Base-by-base conservation (phyloP, 2,329 filamentous ascomycete genomes). In the Aspergillus sergii region DNA sequence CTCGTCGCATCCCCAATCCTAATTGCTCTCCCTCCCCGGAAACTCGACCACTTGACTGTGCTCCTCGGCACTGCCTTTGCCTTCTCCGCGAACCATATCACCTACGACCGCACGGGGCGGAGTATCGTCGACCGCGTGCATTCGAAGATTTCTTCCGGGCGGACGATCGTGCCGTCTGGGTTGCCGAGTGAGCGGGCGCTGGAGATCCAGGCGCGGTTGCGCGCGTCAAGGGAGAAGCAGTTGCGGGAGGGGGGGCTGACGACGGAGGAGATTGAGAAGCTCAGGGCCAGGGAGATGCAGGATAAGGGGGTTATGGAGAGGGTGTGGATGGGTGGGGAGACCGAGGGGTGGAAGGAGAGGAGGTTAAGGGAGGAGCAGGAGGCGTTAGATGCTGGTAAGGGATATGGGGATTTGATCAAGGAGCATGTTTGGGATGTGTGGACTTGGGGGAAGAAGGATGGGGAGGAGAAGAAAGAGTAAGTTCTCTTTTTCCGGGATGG, bases 361-460 rank as follows among this genome's bases (percentile, higher is more conserved):
- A 68, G 80, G 59, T 60, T 80, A 55, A 64, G 69, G 46, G 79
- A 82, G 68, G 80, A 81, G 67, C 74, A 77, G 72, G 73, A 80
- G 71, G 79, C 79, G 39, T 65, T 82, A 62, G 71, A 73, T 57
- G 73, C 79, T 61, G 77, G 80, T 46, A 81, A 79, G 65, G 78
- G 79, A 2, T 82, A 82, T 72, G 74, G 78, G 0, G 77, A 79
- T 73, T 72, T 82, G 74, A 82, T 82, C 57, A 73, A 75, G 66
- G 78, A 81, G 63, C 77, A 82, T 75, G 76, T 82, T 51, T 80
- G 76, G 78, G 80, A 82, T 63, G 80, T 81, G 34, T 81, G 79
- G 79, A 80, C 75, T 64, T 76, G 73, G 74, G 74, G 75, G 41
- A 73, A 74, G 64, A 72, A 71, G 58, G 63, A 66, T 28, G 26